A percentile compares a stretch with the other conserved stretches of the same genome.
phyloP scores from a whole-genome alignment of 257 asterid genomes.

The Nicotiana undulata region DNA sequence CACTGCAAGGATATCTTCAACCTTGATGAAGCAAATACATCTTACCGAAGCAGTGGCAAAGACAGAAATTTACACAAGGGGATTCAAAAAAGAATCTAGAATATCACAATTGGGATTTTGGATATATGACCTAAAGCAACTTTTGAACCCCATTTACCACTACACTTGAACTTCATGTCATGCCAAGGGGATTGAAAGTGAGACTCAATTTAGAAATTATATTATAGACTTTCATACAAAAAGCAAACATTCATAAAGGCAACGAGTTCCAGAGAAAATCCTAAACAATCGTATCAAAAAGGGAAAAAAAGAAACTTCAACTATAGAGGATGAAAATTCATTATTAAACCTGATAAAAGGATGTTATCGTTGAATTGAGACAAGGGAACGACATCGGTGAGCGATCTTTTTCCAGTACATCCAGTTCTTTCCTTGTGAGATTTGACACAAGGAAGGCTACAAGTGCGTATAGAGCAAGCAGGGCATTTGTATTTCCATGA shows the following conservation, averaged over 20 bases:
- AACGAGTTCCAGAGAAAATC: background rate
- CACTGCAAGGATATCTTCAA: background rate
- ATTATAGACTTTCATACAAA: background rate
- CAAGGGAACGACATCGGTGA: conserved; percentile 47
- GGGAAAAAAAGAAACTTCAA: background rate
- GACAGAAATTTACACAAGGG: no score
- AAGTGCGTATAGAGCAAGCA: conserved; percentile 72
- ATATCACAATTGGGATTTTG: no score
- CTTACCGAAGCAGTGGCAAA: no score
- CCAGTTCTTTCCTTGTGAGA: conserved; percentile 75
- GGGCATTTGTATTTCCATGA: conserved; percentile 89
- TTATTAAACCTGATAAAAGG: conserved; percentile 59
- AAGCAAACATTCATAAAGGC: background rate
- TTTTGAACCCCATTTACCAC: no score
- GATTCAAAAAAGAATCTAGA: no score
- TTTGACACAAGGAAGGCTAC: conserved; percentile 87
- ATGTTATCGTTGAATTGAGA: conserved; percentile 67
- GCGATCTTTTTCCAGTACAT: conserved; percentile 65
- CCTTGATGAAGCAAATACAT: background rate
- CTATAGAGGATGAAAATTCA: no score
- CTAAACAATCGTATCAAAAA: background rate
- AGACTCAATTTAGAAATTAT: no score
- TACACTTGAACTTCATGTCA: no score
- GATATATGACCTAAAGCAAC: no score
- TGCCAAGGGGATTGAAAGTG: no score